Evolutionary conservation across 192 early-diverging fungal species (phyloP).

Genomic region (Linderina pennispora): DNA sequence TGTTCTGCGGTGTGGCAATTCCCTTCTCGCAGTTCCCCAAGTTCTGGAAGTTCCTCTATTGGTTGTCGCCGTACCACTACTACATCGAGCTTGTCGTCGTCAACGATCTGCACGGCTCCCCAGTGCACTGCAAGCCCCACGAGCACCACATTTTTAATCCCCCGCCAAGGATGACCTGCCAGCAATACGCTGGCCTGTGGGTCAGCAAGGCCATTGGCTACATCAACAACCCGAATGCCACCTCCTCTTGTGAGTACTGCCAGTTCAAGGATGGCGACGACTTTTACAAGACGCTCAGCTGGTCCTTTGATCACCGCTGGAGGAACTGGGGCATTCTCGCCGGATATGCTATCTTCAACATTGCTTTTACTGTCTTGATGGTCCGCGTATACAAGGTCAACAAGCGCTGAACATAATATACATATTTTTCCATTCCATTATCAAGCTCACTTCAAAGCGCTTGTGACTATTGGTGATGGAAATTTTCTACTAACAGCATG

Average conservation of each 20-base stretch:
- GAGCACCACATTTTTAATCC: constrained; percentile 48
- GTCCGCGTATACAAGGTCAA: constrained; percentile 6
- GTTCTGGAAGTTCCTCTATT: constrained; percentile 62
- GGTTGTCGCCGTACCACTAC: constrained; percentile 55
- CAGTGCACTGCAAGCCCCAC: constrained; percentile 26
- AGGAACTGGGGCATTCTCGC: constrained; percentile 47
- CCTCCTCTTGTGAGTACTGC: constrained; percentile 51
- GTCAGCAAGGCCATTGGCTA: constrained; percentile 49
- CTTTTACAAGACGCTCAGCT: constrained; percentile 39
- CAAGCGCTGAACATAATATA: constrained; percentile 7
- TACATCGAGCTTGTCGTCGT: constrained; percentile 50
- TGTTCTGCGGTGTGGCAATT: constrained; percentile 62
- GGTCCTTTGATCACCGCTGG: constrained; percentile 43
- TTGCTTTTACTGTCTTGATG: constrained; percentile 2
- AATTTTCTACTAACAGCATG: neutral
- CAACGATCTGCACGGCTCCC: constrained; percentile 47
- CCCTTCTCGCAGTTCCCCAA: constrained; percentile 45
- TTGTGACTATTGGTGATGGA: neutral
- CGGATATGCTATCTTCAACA: constrained; percentile 45
- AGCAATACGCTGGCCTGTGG: constrained; percentile 46
- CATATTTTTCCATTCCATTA: neutral
- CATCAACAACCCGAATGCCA: constrained; percentile 45
- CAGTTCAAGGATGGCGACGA: constrained; percentile 44
- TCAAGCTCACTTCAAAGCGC: neutral
- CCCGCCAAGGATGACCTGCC: constrained; percentile 51